Evolutionary conservation across 176 grass and related monocot genomes (phyloP).

Genomic region (Zoysia pacifica): DNA sequence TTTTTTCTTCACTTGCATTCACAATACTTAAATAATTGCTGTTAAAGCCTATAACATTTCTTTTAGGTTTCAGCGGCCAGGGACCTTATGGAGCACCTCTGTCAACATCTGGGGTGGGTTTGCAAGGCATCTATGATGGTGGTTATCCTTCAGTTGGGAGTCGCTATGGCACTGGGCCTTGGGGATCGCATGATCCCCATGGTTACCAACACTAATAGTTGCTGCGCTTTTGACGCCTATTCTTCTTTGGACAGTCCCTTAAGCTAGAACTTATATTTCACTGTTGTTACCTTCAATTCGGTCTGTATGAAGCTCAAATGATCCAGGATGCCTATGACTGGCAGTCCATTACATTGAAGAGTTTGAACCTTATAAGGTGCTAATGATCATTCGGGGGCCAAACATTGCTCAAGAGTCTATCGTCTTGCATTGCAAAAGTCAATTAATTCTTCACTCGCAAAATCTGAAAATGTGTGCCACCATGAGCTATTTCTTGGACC

Average conservation of each 20-base stretch:
- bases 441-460: not conserved
- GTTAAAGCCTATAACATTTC: constrained; percentile 24
- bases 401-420: not conserved
- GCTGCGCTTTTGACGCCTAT: not conserved
- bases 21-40: constrained; percentile 6
- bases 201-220: constrained; percentile 36
- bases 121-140: constrained; percentile 45
- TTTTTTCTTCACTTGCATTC: not conserved
- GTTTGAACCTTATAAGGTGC: not conserved
- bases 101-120: constrained; percentile 39
- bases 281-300: not conserved
- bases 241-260: not conserved
- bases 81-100: constrained; percentile 46
- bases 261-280: constrained; percentile 9
- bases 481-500: not conserved
- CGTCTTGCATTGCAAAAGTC: not conserved
- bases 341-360: not conserved
- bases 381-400: not conserved
- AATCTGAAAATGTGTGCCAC: not conserved
- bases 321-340: not conserved
- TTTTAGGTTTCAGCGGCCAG: constrained; percentile 50
- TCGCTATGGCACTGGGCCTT: constrained; percentile 47
- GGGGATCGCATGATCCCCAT: constrained; percentile 38
- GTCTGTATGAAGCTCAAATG: not conserved
- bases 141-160: constrained; percentile 38